A percentile compares a stretch with the other conserved stretches of the same genome.
Evolutionary conservation across 345 rosid genomes (phyloP).

Genomic region (Hibiscus syriacus): DNA sequence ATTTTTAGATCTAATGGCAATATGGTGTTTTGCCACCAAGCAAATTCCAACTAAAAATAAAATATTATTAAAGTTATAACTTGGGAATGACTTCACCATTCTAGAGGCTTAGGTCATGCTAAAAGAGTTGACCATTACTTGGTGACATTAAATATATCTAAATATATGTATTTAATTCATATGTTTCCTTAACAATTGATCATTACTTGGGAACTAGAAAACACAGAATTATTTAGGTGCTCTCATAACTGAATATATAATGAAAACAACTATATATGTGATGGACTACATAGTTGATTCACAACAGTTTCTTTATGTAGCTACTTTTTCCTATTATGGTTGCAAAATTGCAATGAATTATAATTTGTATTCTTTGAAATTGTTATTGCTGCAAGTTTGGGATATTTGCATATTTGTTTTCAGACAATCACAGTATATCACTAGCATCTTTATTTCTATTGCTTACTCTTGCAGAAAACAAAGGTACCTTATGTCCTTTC

Average conservation of each 20-base stretch:
- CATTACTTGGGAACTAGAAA: constrained; percentile 2
- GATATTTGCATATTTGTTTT: constrained; percentile 31
- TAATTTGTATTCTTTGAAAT: neutral
- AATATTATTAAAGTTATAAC: neutral
- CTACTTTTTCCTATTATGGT: neutral
- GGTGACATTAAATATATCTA: neutral
- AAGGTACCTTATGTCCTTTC: constrained; percentile 32
- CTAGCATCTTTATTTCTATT: constrained; percentile 45
- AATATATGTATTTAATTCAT: neutral
- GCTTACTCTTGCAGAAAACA: constrained; percentile 38
- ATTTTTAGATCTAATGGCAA: neutral
- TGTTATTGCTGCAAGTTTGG: constrained; percentile 35
- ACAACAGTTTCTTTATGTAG: neutral
- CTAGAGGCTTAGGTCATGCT: neutral
- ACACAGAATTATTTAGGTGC: neutral
- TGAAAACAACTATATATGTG: neutral
- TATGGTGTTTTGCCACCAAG: neutral
- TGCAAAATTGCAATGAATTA: neutral
- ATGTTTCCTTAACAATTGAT: neutral
- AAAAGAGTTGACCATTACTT: neutral
- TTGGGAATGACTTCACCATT: neutral
- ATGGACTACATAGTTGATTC: neutral
- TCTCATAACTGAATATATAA: neutral
- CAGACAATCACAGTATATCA: constrained; percentile 35
- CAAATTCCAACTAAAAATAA: neutral